phyloP scores from a whole-genome alignment of 2,329 filamentous ascomycete genomes.

The Lojkania enalia region DNA sequence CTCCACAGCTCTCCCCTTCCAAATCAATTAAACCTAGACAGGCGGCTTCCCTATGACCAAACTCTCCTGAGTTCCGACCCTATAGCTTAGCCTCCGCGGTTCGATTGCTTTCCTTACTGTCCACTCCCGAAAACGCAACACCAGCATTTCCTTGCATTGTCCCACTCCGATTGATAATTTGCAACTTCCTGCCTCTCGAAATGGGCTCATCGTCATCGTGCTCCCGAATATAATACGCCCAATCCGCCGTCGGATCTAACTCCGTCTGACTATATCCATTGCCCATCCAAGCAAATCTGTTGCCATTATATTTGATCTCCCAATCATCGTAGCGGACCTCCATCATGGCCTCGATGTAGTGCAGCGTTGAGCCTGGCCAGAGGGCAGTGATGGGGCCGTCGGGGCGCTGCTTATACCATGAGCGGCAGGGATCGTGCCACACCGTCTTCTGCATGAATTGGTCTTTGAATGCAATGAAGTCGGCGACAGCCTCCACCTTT shows the following conservation, averaged over 20 bases:
- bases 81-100: slow-evolving; percentile 21
- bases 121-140: slow-evolving; percentile 22
- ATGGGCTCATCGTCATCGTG: slow-evolving; percentile 39
- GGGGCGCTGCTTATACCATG: slow-evolving; percentile 46
- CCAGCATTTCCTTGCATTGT: slow-evolving; percentile 21
- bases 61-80: too few species aligned
- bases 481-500: slow-evolving; percentile 51
- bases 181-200: slow-evolving; percentile 27
- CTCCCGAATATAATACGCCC: slow-evolving; percentile 43
- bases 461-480: slow-evolving; percentile 55
- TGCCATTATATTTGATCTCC: slow-evolving; percentile 46
- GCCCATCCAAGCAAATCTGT: slow-evolving; percentile 44
- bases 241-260: slow-evolving; percentile 40
- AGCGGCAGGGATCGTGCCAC: slow-evolving; percentile 51
- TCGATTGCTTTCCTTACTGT: background rate
- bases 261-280: slow-evolving; percentile 44
- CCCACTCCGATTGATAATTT: slow-evolving; percentile 37
- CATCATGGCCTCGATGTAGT: slow-evolving; percentile 54
- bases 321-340: slow-evolving; percentile 54
- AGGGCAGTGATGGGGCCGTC: slow-evolving; percentile 46
- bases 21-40: too few species aligned
- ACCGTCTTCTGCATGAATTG: slow-evolving; percentile 52
- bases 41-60: too few species aligned
- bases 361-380: slow-evolving; percentile 53
- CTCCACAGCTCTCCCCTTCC: too few species aligned